Conservation (phyloP, 768 basidiomycete genomes). For the Scleroderma citrinum region DNA sequence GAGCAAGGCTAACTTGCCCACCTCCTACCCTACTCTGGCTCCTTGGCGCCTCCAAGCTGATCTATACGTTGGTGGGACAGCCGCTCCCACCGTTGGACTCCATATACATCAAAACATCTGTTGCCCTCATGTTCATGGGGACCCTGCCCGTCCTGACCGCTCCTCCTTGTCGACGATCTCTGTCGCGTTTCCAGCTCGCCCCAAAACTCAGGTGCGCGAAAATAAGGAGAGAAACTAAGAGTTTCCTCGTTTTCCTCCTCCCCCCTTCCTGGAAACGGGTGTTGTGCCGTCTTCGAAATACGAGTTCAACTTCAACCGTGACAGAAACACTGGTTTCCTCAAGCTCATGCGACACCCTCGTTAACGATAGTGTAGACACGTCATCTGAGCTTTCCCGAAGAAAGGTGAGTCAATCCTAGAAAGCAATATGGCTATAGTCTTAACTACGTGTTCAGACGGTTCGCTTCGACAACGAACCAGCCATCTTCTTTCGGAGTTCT, state of each 20-base stretch:
- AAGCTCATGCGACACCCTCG: conserved; percentile 4
- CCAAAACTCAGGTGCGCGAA: conserved; percentile 12
- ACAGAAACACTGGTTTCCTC: conserved; percentile 1
- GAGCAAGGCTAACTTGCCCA: background rate
- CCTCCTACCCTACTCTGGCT: background rate
- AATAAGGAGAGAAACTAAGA: conserved; percentile 10
- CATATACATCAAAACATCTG: background rate
- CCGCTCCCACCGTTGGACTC: no score
- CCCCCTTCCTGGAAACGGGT: conserved; percentile 19
- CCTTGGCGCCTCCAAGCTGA: background rate
- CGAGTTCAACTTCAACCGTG: background rate
- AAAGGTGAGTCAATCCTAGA: conserved; percentile 12
- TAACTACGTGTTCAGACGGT: conserved; percentile 11
- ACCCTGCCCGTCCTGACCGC: background rate
- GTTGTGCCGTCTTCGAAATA: conserved; percentile 3
- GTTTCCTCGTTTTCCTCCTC: conserved; percentile 16
- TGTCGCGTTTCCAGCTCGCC: conserved; percentile 8
- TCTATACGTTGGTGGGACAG: no score
- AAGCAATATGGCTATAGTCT: background rate
- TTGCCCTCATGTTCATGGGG: conserved; percentile 11
- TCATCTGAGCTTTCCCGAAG: conserved; percentile 4
- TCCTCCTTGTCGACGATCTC: conserved; percentile 5
- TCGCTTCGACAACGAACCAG: conserved; percentile 24
- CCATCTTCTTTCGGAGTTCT: conserved; percentile 14
- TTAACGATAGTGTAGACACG: background rate